These are phyloP conservation scores for Colletotrichum nymphaeae DNA, from an alignment of 2,329 filamentous ascomycete genomes.

Conservation along the genomic window DNA sequence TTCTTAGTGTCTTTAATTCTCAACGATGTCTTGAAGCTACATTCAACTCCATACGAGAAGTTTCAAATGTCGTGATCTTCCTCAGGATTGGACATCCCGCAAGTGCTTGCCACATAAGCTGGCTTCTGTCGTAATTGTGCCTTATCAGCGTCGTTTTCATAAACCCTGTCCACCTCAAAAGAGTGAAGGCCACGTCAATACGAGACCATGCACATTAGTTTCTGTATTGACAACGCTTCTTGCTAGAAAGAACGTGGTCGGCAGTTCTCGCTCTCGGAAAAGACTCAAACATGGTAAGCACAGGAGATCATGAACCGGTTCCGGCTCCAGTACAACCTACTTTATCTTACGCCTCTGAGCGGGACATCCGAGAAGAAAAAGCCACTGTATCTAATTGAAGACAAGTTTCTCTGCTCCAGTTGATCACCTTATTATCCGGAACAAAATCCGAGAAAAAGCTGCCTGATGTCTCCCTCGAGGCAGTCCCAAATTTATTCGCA, in stretches of 20 bases:
- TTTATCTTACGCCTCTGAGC: not conserved
- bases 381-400: not conserved
- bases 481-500: not conserved
- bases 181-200: no score
- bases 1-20: not conserved
- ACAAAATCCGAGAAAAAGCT: not conserved
- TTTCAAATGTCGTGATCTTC: not conserved
- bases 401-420: not conserved
- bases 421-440: not conserved
- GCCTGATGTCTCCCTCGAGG: not conserved
- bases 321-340: not conserved
- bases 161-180: no score
- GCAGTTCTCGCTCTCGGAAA: no score
- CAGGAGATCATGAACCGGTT: not conserved
- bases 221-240: no score
- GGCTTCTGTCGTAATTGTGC: not conserved
- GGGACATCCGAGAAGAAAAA: no score
- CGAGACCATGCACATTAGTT: no score
- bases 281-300: not conserved
- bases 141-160: not conserved
- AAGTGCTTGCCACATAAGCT: not conserved
- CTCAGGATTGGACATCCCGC: not conserved
- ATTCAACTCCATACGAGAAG: not conserved
- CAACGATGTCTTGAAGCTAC: not conserved
- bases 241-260: no score